A percentile compares a stretch with the other conserved stretches of the same genome.
Evolutionary conservation across 164 flowering plant genomes (phyloP).

Genomic region (Sedum album): DNA sequence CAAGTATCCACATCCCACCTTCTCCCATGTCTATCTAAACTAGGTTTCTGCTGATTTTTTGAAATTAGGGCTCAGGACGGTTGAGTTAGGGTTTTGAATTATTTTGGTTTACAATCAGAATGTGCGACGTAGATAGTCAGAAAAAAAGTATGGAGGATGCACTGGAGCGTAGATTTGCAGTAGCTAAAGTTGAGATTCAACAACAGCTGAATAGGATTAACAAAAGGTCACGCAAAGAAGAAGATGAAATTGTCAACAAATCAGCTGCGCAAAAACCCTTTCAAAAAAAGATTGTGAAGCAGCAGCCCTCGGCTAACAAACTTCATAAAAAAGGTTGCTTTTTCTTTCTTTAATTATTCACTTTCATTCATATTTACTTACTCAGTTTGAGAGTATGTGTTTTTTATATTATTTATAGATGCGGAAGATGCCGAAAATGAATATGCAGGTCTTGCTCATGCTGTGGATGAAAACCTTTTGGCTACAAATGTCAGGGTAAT

Average conservation of each 20-base stretch:
- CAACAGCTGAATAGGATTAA: slow-evolving; percentile 19
- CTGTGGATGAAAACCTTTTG: slow-evolving; percentile 52
- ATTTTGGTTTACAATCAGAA: background rate
- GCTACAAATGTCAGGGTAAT: slow-evolving; percentile 10
- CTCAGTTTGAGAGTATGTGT: background rate
- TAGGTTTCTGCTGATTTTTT: too few species aligned
- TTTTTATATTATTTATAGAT: slow-evolving; percentile 25
- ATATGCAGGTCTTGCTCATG: slow-evolving; percentile 39
- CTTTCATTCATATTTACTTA: background rate
- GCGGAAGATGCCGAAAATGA: slow-evolving; percentile 31
- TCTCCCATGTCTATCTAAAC: too few species aligned
- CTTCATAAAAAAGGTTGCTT: background rate
- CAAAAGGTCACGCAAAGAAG: background rate
- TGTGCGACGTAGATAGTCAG: slow-evolving; percentile 9
- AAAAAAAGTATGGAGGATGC: slow-evolving; percentile 56
- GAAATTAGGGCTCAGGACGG: too few species aligned
- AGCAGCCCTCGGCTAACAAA: background rate
- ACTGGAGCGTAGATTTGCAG: slow-evolving; percentile 54
- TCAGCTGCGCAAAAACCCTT: background rate
- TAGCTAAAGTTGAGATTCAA: slow-evolving; percentile 42
- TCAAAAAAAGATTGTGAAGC: background rate
- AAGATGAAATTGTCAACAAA: background rate
- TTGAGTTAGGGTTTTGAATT: slow-evolving; percentile 5
- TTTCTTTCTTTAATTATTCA: background rate
- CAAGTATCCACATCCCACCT: too few species aligned